Evolutionary conservation across 768 basidiomycete species (phyloP).

Genomic region (Amanita fuliginea): DNA sequence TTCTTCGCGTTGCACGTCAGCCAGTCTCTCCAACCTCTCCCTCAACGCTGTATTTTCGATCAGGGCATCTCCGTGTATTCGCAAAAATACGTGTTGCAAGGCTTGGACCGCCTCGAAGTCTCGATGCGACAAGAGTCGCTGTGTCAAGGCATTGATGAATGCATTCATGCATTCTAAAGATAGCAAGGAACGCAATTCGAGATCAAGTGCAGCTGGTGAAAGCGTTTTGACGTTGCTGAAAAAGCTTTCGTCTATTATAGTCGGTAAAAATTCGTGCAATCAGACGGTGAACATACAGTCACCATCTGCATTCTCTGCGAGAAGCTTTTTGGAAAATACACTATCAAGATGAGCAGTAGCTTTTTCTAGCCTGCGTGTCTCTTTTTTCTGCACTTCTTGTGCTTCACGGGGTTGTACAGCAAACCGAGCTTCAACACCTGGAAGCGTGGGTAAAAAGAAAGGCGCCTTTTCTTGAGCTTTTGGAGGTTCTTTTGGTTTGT

Average conservation of each 20-base stretch:
- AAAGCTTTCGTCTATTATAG: conserved; percentile 59
- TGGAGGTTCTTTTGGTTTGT: conserved; percentile 92
- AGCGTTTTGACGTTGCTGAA: conserved; percentile 79
- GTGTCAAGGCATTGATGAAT: conserved; percentile 68
- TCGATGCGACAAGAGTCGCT: conserved; percentile 62
- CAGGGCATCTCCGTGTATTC: conserved; percentile 74
- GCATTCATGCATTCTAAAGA: conserved; percentile 47
- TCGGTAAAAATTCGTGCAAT: background rate
- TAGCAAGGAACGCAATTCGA: conserved; percentile 76
- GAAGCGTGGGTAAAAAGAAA: conserved; percentile 91
- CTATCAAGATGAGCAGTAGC: conserved; percentile 43
- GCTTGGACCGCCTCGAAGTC: conserved; percentile 97
- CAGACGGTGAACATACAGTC: conserved; percentile 46
- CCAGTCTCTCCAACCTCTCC: conserved; percentile 43
- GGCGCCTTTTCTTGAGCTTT: conserved; percentile 94
- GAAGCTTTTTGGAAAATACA: conserved; percentile 59
- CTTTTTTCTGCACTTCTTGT: conserved; percentile 25
- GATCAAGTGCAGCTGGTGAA: conserved; percentile 83
- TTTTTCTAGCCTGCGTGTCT: conserved; percentile 44
- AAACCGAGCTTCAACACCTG: conserved; percentile 80
- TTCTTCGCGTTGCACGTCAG: conserved; percentile 63
- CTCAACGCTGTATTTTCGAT: conserved; percentile 59
- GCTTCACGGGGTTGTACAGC: conserved; percentile 29
- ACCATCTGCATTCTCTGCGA: conserved; percentile 39
- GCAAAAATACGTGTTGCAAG: conserved; percentile 73